Evolutionary conservation across 2,329 filamentous ascomycete species (phyloP), one percentile per base, ranked within the genome.

Genomic region (Raffaelea deltoideospora): DNA sequence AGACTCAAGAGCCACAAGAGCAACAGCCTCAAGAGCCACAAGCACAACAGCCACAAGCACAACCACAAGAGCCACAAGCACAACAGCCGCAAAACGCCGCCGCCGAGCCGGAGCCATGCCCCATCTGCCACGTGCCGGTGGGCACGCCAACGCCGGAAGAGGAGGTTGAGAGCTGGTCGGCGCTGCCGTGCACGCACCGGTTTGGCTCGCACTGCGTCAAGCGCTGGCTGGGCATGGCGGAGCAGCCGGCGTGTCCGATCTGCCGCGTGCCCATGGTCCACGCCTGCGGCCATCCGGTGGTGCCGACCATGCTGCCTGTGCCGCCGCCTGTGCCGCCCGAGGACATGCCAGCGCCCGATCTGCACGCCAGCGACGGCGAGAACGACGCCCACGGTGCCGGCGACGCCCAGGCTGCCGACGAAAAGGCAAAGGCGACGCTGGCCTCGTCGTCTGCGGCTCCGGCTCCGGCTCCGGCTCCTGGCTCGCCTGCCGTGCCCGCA

Each of bases 141-240:
- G 60, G 59, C 37, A 36, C 51, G 11, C 38, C 40, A 15, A 60
- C 53, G 23, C 50, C 53, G 5, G 58, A 62, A 37, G 57, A 54
- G 42, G 47, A 53, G 37, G 35, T 50, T 22, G 61, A 65, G 45
- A 41, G 49, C 3, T 64, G 59, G 60, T 54, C 56, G 15, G 41
- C 46, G 20, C 47, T 65, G 7, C 55, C 60, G 11, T 65, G 61
- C 47, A 56, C 57, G 5, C 61, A 65, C 47, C 49, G 50, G 21
- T 65, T 64, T 45, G 61, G 61, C 30, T 53, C 51, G 30, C 42
- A 52, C 37, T 65, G 61, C 50, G 56, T 62, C 47, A 61, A 61
- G 40, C 52, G 51, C 33, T 64, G 62, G 54, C 53, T 65, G 11
- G 47, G 48, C 33, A 30, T 59, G 37, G 50, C 53, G 31, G 50